phyloP scores from a whole-genome alignment of 129 eudicot species.

The Logfia minima region DNA sequence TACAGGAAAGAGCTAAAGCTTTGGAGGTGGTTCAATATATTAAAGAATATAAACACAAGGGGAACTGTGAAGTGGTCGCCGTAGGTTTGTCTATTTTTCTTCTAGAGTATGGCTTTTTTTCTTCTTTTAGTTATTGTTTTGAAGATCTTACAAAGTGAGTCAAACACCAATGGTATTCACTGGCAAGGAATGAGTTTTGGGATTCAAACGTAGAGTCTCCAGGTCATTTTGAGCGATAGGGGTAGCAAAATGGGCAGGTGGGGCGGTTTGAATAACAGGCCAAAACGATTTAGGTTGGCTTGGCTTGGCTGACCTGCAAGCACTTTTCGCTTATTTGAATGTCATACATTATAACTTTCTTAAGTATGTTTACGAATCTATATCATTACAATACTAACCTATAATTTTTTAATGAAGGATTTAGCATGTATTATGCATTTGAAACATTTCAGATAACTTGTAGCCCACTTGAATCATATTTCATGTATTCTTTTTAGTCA shows the following conservation, averaged over 20 bases:
- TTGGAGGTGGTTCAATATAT: constrained; percentile 75
- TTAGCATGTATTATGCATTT: neutral
- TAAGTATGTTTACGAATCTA: neutral
- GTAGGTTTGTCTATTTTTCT: constrained; percentile 44
- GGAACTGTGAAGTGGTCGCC: constrained; percentile 66
- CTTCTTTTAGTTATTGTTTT: neutral
- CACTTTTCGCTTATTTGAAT: neutral
- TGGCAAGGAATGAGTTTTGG: too few species aligned
- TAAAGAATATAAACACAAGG: constrained; percentile 64
- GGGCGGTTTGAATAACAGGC: neutral
- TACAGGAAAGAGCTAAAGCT: constrained; percentile 83
- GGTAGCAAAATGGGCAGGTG: neutral
- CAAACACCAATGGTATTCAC: neutral
- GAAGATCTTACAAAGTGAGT: neutral
- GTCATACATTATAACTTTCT: neutral
- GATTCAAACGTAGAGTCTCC: neutral
- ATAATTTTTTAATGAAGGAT: neutral
- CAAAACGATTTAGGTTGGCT: neutral
- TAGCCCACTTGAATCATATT: neutral
- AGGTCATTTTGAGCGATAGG: neutral
- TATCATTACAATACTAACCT: neutral
- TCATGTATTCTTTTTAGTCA: neutral
- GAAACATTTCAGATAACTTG: neutral
- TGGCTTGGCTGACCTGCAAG: neutral
- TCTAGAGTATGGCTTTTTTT: neutral